Conservation (phyloP, 306 rosid genomes). For the Dalbergia cultrata region DNA sequence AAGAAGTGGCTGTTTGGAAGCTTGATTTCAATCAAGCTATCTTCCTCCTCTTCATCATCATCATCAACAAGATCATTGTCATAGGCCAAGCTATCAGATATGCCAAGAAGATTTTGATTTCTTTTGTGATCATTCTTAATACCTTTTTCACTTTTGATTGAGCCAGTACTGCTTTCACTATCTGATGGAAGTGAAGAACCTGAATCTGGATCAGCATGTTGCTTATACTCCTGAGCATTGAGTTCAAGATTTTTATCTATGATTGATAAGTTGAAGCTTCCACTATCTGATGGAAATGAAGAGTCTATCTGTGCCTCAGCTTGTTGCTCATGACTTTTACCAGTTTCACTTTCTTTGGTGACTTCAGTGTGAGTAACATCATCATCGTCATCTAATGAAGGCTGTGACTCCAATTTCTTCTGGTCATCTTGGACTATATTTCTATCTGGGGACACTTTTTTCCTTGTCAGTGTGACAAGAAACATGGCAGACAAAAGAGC, state of each 20-base stretch:
- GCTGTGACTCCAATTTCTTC: constrained; percentile 26
- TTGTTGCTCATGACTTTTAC: constrained; percentile 30
- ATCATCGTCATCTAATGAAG: not conserved
- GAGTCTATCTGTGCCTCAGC: constrained; percentile 36
- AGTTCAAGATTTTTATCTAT: constrained; percentile 43
- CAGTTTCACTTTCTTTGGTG: constrained; percentile 41
- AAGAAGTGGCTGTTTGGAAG: constrained; percentile 51
- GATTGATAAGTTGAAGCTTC: constrained; percentile 44
- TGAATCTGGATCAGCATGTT: constrained; percentile 31
- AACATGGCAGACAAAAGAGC: constrained; percentile 55
- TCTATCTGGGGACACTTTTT: constrained; percentile 41
- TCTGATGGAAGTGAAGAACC: constrained; percentile 57
- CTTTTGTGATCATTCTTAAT: constrained; percentile 37
- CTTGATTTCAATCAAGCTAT: constrained; percentile 66
- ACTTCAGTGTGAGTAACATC: constrained; percentile 8
- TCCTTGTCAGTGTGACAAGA: constrained; percentile 49
- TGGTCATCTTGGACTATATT: constrained; percentile 29
- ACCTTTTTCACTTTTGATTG: constrained; percentile 39
- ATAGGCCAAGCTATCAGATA: constrained; percentile 48
- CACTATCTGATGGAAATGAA: constrained; percentile 53
- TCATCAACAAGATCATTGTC: constrained; percentile 48
- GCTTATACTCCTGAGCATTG: constrained; percentile 31
- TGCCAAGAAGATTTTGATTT: constrained; percentile 29
- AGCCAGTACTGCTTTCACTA: constrained; percentile 54
- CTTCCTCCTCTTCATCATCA: constrained; percentile 35